These are phyloP conservation scores for Leptographium galeiforme DNA, from an alignment of 2,329 filamentous ascomycete species.

Conservation along the genomic window DNA sequence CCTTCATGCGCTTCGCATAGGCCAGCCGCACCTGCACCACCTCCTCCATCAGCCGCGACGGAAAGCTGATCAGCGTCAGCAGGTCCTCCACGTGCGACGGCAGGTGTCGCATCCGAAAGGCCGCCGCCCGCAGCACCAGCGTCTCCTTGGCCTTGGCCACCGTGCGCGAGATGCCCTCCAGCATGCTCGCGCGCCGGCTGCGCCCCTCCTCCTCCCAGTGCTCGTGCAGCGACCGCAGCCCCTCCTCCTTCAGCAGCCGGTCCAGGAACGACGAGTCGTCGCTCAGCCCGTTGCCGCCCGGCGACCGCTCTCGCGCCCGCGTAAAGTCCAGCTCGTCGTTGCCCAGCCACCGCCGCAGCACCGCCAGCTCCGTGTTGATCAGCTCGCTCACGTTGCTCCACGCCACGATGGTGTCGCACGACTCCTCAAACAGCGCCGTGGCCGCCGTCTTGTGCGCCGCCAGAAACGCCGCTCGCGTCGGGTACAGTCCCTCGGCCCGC, in stretches of 20 bases:
- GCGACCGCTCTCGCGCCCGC: constrained; percentile 56
- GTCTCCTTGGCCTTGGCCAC: constrained; percentile 91
- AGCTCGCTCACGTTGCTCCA: constrained; percentile 97
- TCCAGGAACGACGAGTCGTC: constrained; percentile 93
- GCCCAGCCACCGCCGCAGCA: constrained; percentile 91
- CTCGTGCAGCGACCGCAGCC: constrained; percentile 79
- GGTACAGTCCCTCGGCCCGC: constrained; percentile 73
- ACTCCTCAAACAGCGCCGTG: constrained; percentile 65
- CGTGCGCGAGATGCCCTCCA: constrained; percentile 68
- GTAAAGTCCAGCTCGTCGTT: constrained; percentile 90
- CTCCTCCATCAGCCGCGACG: constrained; percentile 87
- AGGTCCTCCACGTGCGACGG: constrained; percentile 95
- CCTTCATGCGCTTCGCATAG: constrained; percentile 91
- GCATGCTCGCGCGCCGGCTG: constrained; percentile 56
- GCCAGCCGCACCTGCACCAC: constrained; percentile 85
- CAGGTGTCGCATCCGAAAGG: constrained; percentile 78
- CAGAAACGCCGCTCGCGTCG: constrained; percentile 63
- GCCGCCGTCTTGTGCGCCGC: constrained; percentile 62
- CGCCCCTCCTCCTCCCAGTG: constrained; percentile 35
- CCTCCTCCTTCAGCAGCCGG: constrained; percentile 88
- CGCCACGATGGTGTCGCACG: constrained; percentile 77
- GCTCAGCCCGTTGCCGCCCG: constrained; percentile 52
- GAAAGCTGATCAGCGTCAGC: constrained; percentile 92
- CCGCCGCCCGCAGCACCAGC: constrained; percentile 70
- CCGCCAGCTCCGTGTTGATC: constrained; percentile 86